Conservation (phyloP, 2,329 filamentous ascomycete genomes). For the Fusarium sp. region DNA sequence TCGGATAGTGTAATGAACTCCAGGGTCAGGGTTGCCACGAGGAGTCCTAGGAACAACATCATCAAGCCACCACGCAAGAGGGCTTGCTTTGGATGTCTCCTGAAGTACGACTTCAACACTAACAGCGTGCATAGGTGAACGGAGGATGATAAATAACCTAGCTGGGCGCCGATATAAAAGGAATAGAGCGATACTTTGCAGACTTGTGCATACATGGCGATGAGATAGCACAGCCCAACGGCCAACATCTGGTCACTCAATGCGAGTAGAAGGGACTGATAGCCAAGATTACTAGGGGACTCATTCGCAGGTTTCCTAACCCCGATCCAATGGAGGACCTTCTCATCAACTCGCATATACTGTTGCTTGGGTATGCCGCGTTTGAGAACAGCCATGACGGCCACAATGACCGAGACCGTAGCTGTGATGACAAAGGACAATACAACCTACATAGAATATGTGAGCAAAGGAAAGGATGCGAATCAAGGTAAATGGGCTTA, state of each 20-base stretch:
- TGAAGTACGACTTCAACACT: constrained; percentile 24
- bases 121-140: constrained; percentile 13
- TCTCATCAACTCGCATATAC: constrained; percentile 22
- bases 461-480: not conserved
- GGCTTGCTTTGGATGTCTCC: constrained; percentile 12
- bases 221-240: constrained; percentile 14
- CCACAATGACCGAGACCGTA: constrained; percentile 6
- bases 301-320: constrained; percentile 7
- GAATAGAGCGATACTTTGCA: constrained; percentile 7
- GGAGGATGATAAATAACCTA: constrained; percentile 7
- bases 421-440: constrained; percentile 16
- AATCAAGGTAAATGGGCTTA: not conserved
- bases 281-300: constrained; percentile 16
- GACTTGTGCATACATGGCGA: constrained; percentile 24
- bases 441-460: constrained; percentile 1
- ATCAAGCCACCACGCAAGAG: constrained; percentile 10
- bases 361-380: constrained; percentile 16
- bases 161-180: constrained; percentile 3
- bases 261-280: constrained; percentile 19
- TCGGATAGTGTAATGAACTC: constrained; percentile 7
- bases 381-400: constrained; percentile 8
- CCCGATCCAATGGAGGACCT: constrained; percentile 2
- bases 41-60: constrained; percentile 16
- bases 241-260: constrained; percentile 30
- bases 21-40: not conserved